Percentiles rank a stretch among this genome's conserved stretches.
Evolutionary conservation across 1,284 basidiomycete genomes (phyloP).

Genomic region (Apiotrichum porosum): DNA sequence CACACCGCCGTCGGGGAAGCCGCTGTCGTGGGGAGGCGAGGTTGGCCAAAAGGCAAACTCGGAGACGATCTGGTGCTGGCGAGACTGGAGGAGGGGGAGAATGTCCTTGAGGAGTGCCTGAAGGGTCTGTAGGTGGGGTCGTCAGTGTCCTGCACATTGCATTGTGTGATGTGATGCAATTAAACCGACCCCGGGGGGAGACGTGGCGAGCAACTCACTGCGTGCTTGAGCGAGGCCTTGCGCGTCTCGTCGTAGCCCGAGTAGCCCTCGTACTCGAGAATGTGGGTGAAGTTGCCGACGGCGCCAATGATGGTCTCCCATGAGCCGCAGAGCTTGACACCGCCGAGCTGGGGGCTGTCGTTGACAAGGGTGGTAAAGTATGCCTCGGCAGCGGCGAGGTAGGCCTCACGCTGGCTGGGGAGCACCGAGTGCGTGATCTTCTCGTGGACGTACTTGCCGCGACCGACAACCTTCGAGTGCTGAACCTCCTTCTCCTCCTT

Average conservation of each 20-base stretch:
- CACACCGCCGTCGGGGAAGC: slow-evolving; percentile 63
- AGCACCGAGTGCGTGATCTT: slow-evolving; percentile 83
- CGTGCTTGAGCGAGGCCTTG: slow-evolving; percentile 20
- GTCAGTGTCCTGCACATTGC: too few relatives aligned
- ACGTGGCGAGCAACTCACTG: slow-evolving; percentile 20
- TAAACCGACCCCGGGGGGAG: too few relatives aligned
- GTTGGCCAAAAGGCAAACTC: slow-evolving; percentile 94
- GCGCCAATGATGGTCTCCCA: slow-evolving; percentile 84
- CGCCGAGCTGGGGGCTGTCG: slow-evolving; percentile 59
- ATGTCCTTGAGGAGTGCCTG: slow-evolving; percentile 49
- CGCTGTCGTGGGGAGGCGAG: slow-evolving; percentile 66
- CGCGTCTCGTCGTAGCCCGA: slow-evolving; percentile 63
- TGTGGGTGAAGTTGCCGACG: slow-evolving; percentile 67
- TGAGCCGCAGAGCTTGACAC: slow-evolving; percentile 78
- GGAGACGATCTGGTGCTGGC: slow-evolving; percentile 73
- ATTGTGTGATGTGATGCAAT: not conserved
- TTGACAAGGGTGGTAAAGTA: slow-evolving; percentile 75
- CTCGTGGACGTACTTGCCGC: slow-evolving; percentile 73
- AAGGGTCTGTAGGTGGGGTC: slow-evolving; percentile 11
- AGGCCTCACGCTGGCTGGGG: slow-evolving; percentile 70
- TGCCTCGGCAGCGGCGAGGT: slow-evolving; percentile 74
- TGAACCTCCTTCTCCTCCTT: slow-evolving; percentile 65
- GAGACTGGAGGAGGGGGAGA: slow-evolving; percentile 65
- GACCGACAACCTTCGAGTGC: slow-evolving; percentile 75
- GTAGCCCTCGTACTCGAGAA: slow-evolving; percentile 86